A percentile compares a stretch with the other conserved stretches of the same genome.
These are phyloP conservation scores for Sugiyamaella smithiae DNA, from an alignment of 805 yeast species.

Conservation along the genomic window DNA sequence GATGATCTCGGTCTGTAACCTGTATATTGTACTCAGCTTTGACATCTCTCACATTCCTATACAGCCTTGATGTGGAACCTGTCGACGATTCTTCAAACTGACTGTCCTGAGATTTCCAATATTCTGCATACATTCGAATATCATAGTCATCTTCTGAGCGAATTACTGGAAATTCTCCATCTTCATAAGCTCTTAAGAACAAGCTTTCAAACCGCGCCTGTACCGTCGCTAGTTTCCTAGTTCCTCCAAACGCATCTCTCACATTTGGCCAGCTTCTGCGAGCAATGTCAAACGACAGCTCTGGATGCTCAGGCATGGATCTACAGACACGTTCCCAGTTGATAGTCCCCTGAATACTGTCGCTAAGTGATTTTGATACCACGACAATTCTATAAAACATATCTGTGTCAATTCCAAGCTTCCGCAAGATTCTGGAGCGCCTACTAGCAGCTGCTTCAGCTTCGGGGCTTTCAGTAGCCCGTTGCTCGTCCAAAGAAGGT, in stretches of 20 bases:
- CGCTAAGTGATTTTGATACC: constrained; percentile 53
- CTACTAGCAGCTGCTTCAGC: neutral
- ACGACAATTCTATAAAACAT: constrained; percentile 62
- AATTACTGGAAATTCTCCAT: constrained; percentile 43
- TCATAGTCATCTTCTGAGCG: constrained; percentile 44
- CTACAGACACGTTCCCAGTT: constrained; percentile 62
- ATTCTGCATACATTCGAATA: constrained; percentile 48
- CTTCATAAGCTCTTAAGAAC: constrained; percentile 55
- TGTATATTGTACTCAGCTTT: constrained; percentile 44
- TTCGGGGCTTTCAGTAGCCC: neutral
- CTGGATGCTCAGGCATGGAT: constrained; percentile 39
- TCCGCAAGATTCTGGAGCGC: constrained; percentile 2
- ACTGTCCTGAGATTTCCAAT: constrained; percentile 63
- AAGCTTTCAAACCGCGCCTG: constrained; percentile 64
- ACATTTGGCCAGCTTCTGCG: constrained; percentile 70
- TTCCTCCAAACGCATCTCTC: constrained; percentile 59
- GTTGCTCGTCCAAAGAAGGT: neutral
- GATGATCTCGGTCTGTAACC: constrained; percentile 27
- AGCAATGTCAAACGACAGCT: constrained; percentile 43
- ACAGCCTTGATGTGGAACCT: constrained; percentile 22
- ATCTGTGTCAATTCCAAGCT: constrained; percentile 39
- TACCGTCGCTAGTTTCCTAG: constrained; percentile 52
- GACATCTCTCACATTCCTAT: constrained; percentile 41
- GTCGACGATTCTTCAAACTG: constrained; percentile 23
- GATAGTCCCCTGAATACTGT: constrained; percentile 50